phyloP scores from a whole-genome alignment of 2,329 filamentous ascomycete species.

The Clonostachys rosea region DNA sequence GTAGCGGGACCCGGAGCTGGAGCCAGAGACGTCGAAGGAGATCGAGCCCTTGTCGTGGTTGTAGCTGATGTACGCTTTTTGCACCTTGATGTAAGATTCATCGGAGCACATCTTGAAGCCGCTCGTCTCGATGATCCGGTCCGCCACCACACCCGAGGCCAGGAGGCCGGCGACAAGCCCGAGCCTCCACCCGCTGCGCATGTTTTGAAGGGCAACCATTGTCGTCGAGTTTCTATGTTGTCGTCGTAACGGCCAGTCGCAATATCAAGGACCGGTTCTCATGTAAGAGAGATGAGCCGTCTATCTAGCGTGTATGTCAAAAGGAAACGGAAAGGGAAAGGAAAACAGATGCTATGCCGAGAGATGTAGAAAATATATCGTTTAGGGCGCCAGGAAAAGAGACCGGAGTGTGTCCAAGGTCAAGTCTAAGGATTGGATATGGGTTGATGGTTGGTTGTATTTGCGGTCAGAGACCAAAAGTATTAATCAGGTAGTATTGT shows the following conservation, averaged over 20 bases:
- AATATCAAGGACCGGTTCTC: no score
- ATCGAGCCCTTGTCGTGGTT: conserved; percentile 70
- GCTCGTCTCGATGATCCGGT: conserved; percentile 71
- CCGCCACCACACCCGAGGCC: conserved; percentile 49
- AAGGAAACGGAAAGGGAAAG: no score
- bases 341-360: no score
- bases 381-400: no score
- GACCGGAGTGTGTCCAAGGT: no score
- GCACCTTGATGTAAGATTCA: conserved; percentile 56
- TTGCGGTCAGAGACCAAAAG: no score
- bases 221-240: conserved; percentile 2
- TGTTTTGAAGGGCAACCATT: not conserved
- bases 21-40: conserved; percentile 77
- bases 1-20: conserved; percentile 69
- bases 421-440: no score
- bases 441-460: no score
- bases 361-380: no score
- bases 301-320: no score
- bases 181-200: conserved; percentile 21
- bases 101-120: conserved; percentile 70
- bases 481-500: no score
- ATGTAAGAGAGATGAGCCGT: no score
- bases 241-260: not conserved
- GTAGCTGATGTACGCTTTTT: conserved; percentile 74
- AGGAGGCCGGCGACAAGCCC: conserved; percentile 27